Evolutionary conservation across 2,329 filamentous ascomycete species (phyloP), one percentile per base, ranked within the genome.

Genomic region (Hypoxylon sp.): DNA sequence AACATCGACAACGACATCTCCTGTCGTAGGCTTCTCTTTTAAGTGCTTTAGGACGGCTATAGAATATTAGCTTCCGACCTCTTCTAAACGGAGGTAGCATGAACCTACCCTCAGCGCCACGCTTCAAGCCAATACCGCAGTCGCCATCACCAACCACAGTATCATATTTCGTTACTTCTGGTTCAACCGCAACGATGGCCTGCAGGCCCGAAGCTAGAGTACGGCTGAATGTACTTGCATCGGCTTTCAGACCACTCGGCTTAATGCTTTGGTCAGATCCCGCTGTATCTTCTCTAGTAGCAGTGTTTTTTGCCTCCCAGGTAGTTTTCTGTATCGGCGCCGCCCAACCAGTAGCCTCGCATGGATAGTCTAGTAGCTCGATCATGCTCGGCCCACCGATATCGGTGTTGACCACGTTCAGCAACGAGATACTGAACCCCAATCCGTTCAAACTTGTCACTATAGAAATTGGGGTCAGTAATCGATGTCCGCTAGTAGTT

Each of bases 81-180:
- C 20, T 25, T 11, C 6, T 31, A 27, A 14, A 46, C 51, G 25
- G 2, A 13, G n/a, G 13, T n/a, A 6, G 3, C 6, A 42, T 14
- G 27, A 22, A 74, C 81, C 78, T 80, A 86, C 85, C 89, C 85
- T 97, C 91, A n/a, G 94, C 94, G 54, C 94, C 94, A 69, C 94
- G 90, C 83, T 93, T 94, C 68, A 97, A 84, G 4, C 93, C 93
- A 64, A 94, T 92, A 8, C 94, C 94, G 76, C 94, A 97, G 80
- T 97, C 94, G 51, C 94, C 94, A 77, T 97, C 94, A 46, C 94
- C 94, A 25, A 97, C 93, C 11, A 96, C 89, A 0, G 93, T 97
- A 77, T 94, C 92, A 74, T 89, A 94, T 55, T 83, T 86, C 0
- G 92, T 94, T 56, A 94, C 85, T 56, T 92, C 90, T 1, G 91